Base-by-base conservation (phyloP, 2,329 filamentous ascomycete genomes). In the Paraconiothyrium sp. region DNA sequence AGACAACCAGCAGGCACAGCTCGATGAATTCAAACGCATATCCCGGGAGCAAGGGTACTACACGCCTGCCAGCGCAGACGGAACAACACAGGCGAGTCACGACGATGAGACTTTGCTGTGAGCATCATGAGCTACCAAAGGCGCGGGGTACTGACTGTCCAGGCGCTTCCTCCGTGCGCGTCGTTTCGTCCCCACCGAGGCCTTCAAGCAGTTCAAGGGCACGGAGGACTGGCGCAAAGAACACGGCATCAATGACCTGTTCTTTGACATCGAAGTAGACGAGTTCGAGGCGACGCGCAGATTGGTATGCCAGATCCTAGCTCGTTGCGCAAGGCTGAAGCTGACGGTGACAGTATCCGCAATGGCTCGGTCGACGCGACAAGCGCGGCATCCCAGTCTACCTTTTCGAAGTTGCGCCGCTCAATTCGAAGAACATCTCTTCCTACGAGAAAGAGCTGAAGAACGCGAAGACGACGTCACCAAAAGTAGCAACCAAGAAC, bases 301-400 rank as follows among this genome's bases (percentile, higher is more conserved):
- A 68, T 84, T 97, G 83, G 92, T 94, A 79, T 69, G 46, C 49
- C 51, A 57, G 54, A 20, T 27, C 35, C 52, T 41, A 41, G 46
- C 44, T 32, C 58, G 20, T 49, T 57, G 55, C 27, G 58, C 49
- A 41, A 59, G 39, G 63, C 50, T 58, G 22, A 32, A 32, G 39
- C 63, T 74, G 58, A 74, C 66, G 58, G 57, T 57, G 57, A 60
- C 72, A 94, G 91, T 97, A 97, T 75, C 93, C 94, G 27, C 93
- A 97, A 88, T 97, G 93, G 92, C 96, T 92, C 22, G 94, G 94
- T 58, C 91, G 93, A 67, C 88, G 94, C 69, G 94, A 97, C 80
- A 91, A 89, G 70, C 91, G 93, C 69, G 94, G 94, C 68, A 97
- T 97, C 65, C 94, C 94, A 8, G 86, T 97, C 69, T 97, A 95